Evolutionary conservation across 495 filamentous ascomycete species (phyloP), one percentile per base, ranked within the genome.

Genomic region (Entonaema liquescens): DNA sequence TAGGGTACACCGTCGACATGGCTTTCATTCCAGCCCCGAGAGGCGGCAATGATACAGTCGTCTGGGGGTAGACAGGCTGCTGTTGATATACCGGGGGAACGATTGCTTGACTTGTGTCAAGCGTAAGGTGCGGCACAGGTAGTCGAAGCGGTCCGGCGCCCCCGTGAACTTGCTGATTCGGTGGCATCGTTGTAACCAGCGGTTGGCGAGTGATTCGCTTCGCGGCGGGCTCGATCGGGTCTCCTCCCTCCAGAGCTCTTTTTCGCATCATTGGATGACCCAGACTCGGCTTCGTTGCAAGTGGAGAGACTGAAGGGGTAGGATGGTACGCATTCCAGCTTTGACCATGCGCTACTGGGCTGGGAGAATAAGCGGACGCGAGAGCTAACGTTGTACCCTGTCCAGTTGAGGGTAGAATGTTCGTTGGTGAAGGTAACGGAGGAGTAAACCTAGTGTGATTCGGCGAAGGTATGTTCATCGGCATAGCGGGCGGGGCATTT

Each of bases 161-260:
- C 23, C 17, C 61, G 9, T 69, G 52, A 0, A 75, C 76, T 17
- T 82, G 81, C 67, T 50, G 79, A 73, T 35, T 84, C 76, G 33
- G 83, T 76, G 44, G 74, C 69, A 59, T 76, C 73, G 54, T 82
- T 58, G 21, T 71, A 70, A n/a, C 78, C 76, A 54, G 79, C 1
- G 61, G 59, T 9, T 67, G 65, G n/a, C 65, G 75, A 31, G 57
- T 42, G 17, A 56, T 17, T 65, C 91, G 84, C 82, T 97, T 97
- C 9, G 89, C 79, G 9, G 91, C 87, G 19, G 89, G 90, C 61
- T 95, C 90, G 9, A 83, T 78, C 28, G 77, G 79, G 11, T 86
- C 82, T 7, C 56, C 47, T 12, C 89, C 87, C 36, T 97, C 94
- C 36, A 86, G 84, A 64, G 87, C 91, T 61, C 94, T 85, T 80